Evolutionary conservation across 179 eudicot species (phyloP), one percentile per base, ranked within the genome.

Genomic region (Spergularia azorica): DNA sequence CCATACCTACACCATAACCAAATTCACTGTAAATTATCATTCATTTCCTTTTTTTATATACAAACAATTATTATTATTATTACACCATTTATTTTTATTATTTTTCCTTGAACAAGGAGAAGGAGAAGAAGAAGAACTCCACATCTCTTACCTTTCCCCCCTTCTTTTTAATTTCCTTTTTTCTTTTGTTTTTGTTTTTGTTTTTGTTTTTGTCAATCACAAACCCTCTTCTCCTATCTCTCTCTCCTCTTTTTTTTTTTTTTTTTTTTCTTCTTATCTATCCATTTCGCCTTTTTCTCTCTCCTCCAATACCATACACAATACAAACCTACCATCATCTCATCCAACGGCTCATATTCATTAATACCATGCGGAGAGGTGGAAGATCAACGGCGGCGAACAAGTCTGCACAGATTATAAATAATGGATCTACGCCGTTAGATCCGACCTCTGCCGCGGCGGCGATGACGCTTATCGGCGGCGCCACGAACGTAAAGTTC

Each of bases 401-500:
- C 43, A 43, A 32, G 2, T 9, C 20, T 20, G n/a, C 48, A 17
- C 14, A 71, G 67, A 66, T 63, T 50, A 39, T 57, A 58, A 63
- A 21, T 48, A 50, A 16, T 56, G 86, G 90, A 91, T 89, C 96
- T 54, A 81, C 6, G 20, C 81, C 77, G 71, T 63, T 70, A 11
- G 79, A 80, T 58, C 67, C 72, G 4, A 62, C 14, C 0, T 4
- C 43, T 36, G 39, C 39, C 39, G 39, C 39, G 3, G 39, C 39
- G 38, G 39, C 18, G 77, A 51, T 41, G 43, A 20, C 12, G 1
- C 21, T 21, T 46, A 69, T 48, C 51, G n/a, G 14, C 15, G 2
- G 7, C 1, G 12, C 11, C 13, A 6, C 3, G 3, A 41, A 41
- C 11, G 68, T 88, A 9, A 83, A 88, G 54, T 91, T 75, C 78